Conservation (phyloP, 805 yeast species). For the Saccharomyces paradoxus region DNA sequence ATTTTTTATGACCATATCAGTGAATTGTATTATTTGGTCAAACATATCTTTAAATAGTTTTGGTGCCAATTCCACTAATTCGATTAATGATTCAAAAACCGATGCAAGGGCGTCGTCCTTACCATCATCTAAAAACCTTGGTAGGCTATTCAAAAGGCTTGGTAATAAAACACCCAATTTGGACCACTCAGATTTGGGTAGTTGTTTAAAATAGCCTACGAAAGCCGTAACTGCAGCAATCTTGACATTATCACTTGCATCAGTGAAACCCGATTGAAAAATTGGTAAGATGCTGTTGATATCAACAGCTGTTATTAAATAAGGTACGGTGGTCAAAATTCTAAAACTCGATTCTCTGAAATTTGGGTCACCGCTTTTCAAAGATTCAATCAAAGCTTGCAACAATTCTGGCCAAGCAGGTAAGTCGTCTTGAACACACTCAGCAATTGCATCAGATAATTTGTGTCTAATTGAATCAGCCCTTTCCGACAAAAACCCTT, state of each 20-base stretch:
- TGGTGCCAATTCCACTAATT: slow-evolving; percentile 87
- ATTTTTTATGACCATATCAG: slow-evolving; percentile 75
- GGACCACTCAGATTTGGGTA: slow-evolving; percentile 76
- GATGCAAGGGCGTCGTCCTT: slow-evolving; percentile 76
- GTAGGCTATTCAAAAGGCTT: slow-evolving; percentile 73
- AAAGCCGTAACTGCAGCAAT: slow-evolving; percentile 89
- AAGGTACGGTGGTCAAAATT: slow-evolving; percentile 78
- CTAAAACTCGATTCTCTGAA: slow-evolving; percentile 88
- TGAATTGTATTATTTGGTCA: slow-evolving; percentile 76
- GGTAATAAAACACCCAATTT: slow-evolving; percentile 74
- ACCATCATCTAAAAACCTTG: slow-evolving; percentile 70
- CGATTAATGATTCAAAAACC: slow-evolving; percentile 83
- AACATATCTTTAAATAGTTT: slow-evolving; percentile 90
- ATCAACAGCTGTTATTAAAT: slow-evolving; percentile 54
- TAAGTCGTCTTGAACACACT: slow-evolving; percentile 66
- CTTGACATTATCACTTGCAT: slow-evolving; percentile 71
- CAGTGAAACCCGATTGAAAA: slow-evolving; percentile 75
- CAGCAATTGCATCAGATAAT: slow-evolving; percentile 88
- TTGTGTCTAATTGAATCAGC: slow-evolving; percentile 81
- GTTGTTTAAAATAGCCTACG: slow-evolving; percentile 75
- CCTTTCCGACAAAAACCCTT: slow-evolving; percentile 65
- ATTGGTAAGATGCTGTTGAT: slow-evolving; percentile 53
- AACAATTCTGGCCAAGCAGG: slow-evolving; percentile 71
- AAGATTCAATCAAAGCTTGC: slow-evolving; percentile 64
- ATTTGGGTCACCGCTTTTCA: slow-evolving; percentile 46